Percentiles rank a stretch among this genome's conserved stretches.
These are phyloP conservation scores for Vachellia collinsii DNA, from an alignment of 306 rosid genomes.

Conservation along the genomic window DNA sequence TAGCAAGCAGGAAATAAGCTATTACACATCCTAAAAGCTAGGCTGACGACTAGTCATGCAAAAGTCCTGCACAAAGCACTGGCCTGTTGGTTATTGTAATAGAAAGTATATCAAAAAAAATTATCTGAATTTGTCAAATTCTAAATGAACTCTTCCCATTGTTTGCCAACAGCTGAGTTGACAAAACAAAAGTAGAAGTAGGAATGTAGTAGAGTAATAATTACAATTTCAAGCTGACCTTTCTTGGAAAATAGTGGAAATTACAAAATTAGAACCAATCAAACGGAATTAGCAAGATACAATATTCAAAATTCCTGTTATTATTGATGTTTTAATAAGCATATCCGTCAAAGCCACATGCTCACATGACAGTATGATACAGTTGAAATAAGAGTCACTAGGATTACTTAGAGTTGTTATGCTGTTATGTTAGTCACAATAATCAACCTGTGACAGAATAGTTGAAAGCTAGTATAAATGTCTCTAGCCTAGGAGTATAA, in stretches of 20 bases:
- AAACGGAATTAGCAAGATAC: not conserved
- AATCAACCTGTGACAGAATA: not conserved
- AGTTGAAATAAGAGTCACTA: not conserved
- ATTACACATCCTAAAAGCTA: not conserved
- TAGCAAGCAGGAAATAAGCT: not conserved
- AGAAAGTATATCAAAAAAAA: too few relatives aligned
- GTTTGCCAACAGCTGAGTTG: too few relatives aligned
- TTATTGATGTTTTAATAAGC: constrained; percentile 15
- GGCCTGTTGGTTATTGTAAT: not conserved
- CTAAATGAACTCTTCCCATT: too few relatives aligned
- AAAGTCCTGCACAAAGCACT: not conserved
- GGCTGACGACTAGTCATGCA: not conserved
- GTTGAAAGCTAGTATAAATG: not conserved
- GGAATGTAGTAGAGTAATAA: too few relatives aligned
- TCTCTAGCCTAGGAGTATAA: not conserved
- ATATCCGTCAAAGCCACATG: constrained; percentile 4
- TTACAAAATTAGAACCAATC: not conserved
- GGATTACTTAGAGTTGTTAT: not conserved
- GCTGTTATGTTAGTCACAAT: not conserved
- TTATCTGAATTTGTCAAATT: too few relatives aligned
- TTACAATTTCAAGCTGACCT: not conserved
- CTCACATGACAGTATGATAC: constrained; percentile 5
- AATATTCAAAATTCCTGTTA: not conserved
- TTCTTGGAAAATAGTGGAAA: not conserved
- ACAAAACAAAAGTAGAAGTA: too few relatives aligned